Base-by-base conservation (phyloP, 1,284 basidiomycete species). In the Earliella scabrosa region DNA sequence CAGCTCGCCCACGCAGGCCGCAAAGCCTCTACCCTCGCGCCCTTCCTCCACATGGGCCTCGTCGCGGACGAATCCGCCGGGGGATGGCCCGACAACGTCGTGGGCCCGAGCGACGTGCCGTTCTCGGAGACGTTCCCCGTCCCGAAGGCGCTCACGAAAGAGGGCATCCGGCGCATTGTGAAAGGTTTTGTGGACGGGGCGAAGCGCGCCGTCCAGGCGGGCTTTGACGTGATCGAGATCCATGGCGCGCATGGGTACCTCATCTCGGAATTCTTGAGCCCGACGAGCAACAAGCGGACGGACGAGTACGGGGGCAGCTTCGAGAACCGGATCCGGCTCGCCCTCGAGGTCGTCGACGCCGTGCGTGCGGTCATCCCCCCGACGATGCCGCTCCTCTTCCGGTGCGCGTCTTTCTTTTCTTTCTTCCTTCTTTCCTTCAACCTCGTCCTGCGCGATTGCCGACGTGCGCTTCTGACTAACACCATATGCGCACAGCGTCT, bases 1-100 rank as follows among this genome's bases (percentile, higher is more conserved):
- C 91, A 93, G 68, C 79, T 93, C 20, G 85, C 84, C 0, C 90
- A 93, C 68, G 88, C 88, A 0, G 90, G 90, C 0, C 76, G 90
- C 31, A 92, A 93, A 69, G 87, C 87, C 0, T 85, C 82, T 7
- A 83, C 80, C 0, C 75, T 79, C 47, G 79, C 85, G 2, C 83
- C 85, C 3, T 90, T 86, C 86, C 85, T 68, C 66, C 73, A 78
- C 3, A 82, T 78, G 14, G 82, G 88, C 4, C 81, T 78, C 71
- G 57, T 82, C 67, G 69, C 78, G 20, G 71, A 65, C 8, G 66
- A 68, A 29, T 69, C 75, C 14, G 79, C 75, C 69, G 74, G 71
- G 45, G 90, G 91, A 6, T 93, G 89, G 89, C 82, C 85, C 0
- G 77, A 85, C 51, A 73, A 77, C 69, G 79, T 69, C 38, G 54